These are phyloP conservation scores for Alternaria panax DNA, from an alignment of 2,329 filamentous ascomycete genomes.

Conservation along the genomic window DNA sequence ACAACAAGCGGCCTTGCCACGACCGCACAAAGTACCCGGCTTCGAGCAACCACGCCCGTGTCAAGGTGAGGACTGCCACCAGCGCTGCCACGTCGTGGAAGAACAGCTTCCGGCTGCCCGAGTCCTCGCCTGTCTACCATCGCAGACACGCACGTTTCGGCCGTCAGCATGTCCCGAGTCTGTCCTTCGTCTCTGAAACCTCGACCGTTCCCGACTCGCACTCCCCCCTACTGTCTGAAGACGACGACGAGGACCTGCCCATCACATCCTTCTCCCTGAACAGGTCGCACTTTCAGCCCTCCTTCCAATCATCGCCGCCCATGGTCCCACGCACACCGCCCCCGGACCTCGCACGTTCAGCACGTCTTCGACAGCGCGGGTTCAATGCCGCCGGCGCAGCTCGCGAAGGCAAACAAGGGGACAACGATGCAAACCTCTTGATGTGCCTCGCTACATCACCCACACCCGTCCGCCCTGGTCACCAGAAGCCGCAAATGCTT, in stretches of 20 bases:
- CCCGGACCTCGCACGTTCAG: conserved; percentile 49
- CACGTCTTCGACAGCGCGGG: conserved; percentile 51
- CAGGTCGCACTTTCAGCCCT: conserved; percentile 71
- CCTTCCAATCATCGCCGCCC: conserved; percentile 65
- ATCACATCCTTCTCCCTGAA: conserved; percentile 73
- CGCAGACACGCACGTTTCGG: conserved; percentile 75
- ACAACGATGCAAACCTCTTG: conserved; percentile 84
- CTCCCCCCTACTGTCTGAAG: conserved; percentile 70
- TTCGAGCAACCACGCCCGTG: conserved; percentile 69
- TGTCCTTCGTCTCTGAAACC: conserved; percentile 80
- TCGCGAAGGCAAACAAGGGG: conserved; percentile 65
- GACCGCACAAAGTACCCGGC: conserved; percentile 44
- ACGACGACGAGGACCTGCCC: conserved; percentile 84
- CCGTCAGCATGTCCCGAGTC: conserved; percentile 72
- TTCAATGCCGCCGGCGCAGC: conserved; percentile 50
- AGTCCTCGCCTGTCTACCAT: conserved; percentile 86
- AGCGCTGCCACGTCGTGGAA: conserved; percentile 73
- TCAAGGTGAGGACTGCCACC: conserved; percentile 68
- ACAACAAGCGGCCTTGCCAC: conserved; percentile 48
- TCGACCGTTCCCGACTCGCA: conserved; percentile 69
- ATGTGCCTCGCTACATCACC: conserved; percentile 93
- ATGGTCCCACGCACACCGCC: conserved; percentile 54
- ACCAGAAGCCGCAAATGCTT: conserved; percentile 56
- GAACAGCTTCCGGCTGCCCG: conserved; percentile 74
- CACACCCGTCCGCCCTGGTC: conserved; percentile 73